These are phyloP conservation scores for Daldinia bambusicola DNA, from an alignment of 495 filamentous ascomycete genomes.

Conservation along the genomic window DNA sequence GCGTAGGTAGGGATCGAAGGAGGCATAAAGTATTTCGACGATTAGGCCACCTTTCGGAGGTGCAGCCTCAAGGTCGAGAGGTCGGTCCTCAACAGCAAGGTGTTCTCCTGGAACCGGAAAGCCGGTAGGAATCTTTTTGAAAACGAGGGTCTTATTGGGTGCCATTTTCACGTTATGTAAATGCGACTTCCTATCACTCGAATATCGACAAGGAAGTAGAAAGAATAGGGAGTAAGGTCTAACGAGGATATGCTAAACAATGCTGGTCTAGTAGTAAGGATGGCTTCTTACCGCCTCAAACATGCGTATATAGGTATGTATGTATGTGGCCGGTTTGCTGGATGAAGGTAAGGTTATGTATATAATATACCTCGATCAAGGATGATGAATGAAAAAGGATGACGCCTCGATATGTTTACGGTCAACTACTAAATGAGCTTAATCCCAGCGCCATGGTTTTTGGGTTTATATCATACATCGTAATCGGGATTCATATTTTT, in stretches of 20 bases:
- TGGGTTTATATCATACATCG: background rate
- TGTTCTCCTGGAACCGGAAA: slow-evolving; percentile 78
- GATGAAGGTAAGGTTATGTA: background rate
- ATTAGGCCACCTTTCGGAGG: slow-evolving; percentile 77
- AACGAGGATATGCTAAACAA: background rate
- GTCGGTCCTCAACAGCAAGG: slow-evolving; percentile 71
- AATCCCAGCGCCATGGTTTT: background rate
- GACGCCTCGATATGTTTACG: slow-evolving; percentile 17
- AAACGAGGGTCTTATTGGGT: slow-evolving; percentile 84
- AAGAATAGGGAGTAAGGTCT: background rate
- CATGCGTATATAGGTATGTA: too few species aligned
- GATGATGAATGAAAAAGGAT: background rate
- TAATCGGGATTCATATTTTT: slow-evolving; percentile 1
- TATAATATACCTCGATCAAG: background rate
- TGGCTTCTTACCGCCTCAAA: too few species aligned
- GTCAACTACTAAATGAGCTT: slow-evolving; percentile 4
- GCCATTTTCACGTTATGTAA: slow-evolving; percentile 48
- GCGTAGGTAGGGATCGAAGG: slow-evolving; percentile 90
- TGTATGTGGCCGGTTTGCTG: background rate
- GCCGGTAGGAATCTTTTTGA: slow-evolving; percentile 74
- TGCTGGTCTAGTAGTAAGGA: background rate
- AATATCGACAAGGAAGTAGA: background rate
- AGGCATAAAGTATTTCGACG: slow-evolving; percentile 77
- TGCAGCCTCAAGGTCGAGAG: slow-evolving; percentile 71
- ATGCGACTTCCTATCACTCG: background rate